Evolutionary conservation across 495 filamentous ascomycete species (phyloP).

Genomic region (Penicillium canescens): DNA sequence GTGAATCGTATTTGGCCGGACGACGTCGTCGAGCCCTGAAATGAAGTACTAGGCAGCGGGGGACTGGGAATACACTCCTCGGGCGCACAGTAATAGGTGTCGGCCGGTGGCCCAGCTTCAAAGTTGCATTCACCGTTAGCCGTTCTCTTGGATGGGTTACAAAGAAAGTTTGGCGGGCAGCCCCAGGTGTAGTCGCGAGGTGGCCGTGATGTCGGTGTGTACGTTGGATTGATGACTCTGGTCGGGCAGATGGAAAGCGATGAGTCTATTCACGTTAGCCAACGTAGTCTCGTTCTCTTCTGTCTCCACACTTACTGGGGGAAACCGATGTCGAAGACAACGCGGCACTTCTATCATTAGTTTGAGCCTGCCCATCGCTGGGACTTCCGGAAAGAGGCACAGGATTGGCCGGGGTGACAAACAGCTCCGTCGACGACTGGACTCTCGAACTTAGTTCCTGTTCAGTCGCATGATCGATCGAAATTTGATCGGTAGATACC

Average conservation of each 20-base stretch:
- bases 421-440: no score
- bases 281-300: no score
- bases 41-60: background rate
- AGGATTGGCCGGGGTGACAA: no score
- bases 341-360: no score
- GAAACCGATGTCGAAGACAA: no score
- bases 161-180: conserved; percentile 1
- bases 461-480: no score
- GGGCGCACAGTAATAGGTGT: conserved; percentile 16
- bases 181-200: conserved; percentile 6
- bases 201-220: background rate
- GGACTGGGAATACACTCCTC: conserved; percentile 18
- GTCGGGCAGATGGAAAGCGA: conserved; percentile 5
- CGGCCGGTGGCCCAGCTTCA: conserved; percentile 13
- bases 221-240: conserved; percentile 4
- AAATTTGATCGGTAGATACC: no score
- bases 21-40: background rate
- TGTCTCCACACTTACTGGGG: background rate
- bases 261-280: background rate
- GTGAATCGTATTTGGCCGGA: background rate
- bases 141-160: conserved; percentile 11
- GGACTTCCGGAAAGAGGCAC: no score
- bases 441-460: no score
- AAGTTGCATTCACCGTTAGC: conserved; percentile 12
- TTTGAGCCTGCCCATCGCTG: no score